phyloP scores from a whole-genome alignment of 2,329 filamentous ascomycete genomes.

The Pestalotiopsis sp. region DNA sequence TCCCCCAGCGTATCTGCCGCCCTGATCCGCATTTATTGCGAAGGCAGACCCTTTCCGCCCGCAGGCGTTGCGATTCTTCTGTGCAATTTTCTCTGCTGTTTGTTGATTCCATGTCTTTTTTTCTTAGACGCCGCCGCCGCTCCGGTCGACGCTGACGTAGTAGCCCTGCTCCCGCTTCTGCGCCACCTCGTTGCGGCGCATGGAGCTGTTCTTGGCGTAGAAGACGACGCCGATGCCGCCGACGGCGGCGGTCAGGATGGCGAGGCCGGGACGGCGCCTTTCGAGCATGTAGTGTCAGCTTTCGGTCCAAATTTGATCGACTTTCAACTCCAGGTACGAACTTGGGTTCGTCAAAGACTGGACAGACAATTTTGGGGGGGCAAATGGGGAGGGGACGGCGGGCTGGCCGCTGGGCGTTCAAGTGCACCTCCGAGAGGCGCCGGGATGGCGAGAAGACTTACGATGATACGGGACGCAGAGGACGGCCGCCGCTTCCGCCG shows the following conservation, averaged over 20 bases:
- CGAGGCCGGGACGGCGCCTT: constrained; percentile 39
- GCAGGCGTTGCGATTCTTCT: too few species aligned
- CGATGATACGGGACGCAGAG: not conserved
- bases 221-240: constrained; percentile 29
- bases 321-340: too few species aligned
- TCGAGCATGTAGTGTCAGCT: not conserved
- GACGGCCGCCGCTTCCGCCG: not conserved
- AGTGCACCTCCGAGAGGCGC: not conserved
- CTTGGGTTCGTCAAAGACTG: not conserved
- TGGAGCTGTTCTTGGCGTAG: constrained; percentile 35
- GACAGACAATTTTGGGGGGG: not conserved
- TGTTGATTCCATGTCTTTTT: too few species aligned
- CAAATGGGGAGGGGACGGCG: too few species aligned
- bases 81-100: too few species aligned
- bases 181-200: constrained; percentile 42
- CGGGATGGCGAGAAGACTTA: not conserved
- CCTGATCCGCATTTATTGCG: not conserved
- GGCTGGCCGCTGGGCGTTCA: not conserved
- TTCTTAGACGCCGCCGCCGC: constrained; percentile 38
- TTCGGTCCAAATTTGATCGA: not conserved
- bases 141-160: constrained; percentile 53
- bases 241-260: constrained; percentile 32
- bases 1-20: not conserved
- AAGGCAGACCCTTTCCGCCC: not conserved
- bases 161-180: constrained; percentile 37